Base-by-base conservation (phyloP, 352 stramenopile genomes). In the Globisporangium emineosum region DNA sequence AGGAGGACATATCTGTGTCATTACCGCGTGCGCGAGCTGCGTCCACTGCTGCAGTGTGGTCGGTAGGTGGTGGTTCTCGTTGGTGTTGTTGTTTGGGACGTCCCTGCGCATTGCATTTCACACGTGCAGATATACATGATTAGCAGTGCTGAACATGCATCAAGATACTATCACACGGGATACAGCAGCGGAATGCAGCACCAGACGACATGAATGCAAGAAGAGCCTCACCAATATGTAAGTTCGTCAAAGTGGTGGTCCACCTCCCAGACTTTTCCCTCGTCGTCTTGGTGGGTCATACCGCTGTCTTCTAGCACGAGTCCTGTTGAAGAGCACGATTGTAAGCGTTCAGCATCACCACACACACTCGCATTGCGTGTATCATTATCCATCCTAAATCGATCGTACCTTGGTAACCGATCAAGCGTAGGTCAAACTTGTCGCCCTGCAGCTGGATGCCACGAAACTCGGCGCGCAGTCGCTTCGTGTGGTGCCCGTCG, bases 211-310 rank as follows among this genome's bases (percentile, higher is more conserved):
- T n/a, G 27, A 21, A 21, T n/a, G 27, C 50, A n/a, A n/a, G n/a
- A 13, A n/a, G 37, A 40, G 35, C 61, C 71, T 37, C 72, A 92
- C 83, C 83, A 92, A 62, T 75, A 81, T 33, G 72, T 84, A 47
- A 92, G 43, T 42, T 83, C 69, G n/a, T 89, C 71, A 49, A 94
- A 94, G 56, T 94, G 81, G 52, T 81, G 70, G 27, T 91, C 85
- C 12, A 94, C 75, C 64, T 94, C 85, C 83, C 83, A 94, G 33
- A 91, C 74, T 27, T 77, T 72, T 42, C 81, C 81, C 72, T 90
- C 81, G 57, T 90, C 83, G 25, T 81, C 69, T 2, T 69, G 15
- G 52, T 90, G 76, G 49, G 71, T 75, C 72, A 85, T 76, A 17
- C 76, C 77, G 52, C 69, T 83, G 63, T 89, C 77, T 67, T 90